Evolutionary conservation across 805 yeast genomes (phyloP), one percentile per base, ranked within the genome.

Genomic region (Yarrowia deformans): DNA sequence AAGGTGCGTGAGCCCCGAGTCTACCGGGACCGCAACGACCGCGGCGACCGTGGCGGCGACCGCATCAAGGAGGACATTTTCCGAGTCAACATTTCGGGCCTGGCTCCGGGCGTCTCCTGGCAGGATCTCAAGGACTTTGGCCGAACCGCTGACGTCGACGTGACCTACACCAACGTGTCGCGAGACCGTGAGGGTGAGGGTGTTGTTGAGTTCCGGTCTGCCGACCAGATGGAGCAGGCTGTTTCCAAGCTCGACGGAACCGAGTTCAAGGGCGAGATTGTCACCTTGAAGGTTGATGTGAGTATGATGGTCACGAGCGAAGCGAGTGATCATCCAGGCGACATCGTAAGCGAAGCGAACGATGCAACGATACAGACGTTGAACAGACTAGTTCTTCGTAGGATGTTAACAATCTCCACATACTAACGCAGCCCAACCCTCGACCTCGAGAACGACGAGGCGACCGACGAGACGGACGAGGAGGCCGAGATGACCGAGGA

Each of bases 221-320:
- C 86, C 75, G 97, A 89, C 71, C 91, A 90, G 75, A 82, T 91
- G 78, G 87, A 84, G 66, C 84, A 84, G 70, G 93, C 96, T 60
- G 80, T 91, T 74, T 85, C 87, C 70, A 85, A 86, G 77, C 83
- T 91, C 74, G 88, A 88, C 78, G 90, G 89, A 73, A 82, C 87
- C 71, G 94, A 88, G 71, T 88, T 86, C 83, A 85, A 86, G 77
- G 97, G 93, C 73, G 78, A 85, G 67, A 81, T 83, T 63, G 82
- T 93, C 68, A 78, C 85, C 61, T 90, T 93, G 68, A 91, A 88
- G 82, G 91, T 48, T 48, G 56, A 63, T 12, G 67, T 63, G 67
- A 63, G 67, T 63, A 63, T 19, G 8, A 19, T n/a, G n/a, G n/a
- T n/a, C n/a, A 18, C 13, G 18, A 8, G 16, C 13, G 13, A 39